A percentile compares a stretch with the other conserved stretches of the same genome.
Evolutionary conservation across 805 yeast species (phyloP).

Genomic region (Torulaspora quercuum): DNA sequence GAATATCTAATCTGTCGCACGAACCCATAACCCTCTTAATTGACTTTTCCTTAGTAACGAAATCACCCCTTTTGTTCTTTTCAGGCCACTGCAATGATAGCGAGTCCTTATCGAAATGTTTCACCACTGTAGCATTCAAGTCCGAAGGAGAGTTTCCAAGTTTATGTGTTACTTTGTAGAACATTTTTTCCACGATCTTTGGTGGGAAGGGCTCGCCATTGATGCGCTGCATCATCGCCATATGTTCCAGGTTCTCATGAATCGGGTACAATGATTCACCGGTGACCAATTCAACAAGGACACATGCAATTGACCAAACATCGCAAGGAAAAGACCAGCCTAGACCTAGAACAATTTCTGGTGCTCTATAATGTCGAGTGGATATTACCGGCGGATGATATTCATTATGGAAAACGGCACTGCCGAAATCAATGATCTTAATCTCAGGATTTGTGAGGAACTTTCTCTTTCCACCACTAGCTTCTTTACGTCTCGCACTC

Average conservation of each 20-base stretch:
- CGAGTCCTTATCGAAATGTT: slow-evolving; percentile 30
- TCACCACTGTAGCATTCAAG: slow-evolving; percentile 32
- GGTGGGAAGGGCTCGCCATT: slow-evolving; percentile 50
- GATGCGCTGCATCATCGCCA: slow-evolving; percentile 90
- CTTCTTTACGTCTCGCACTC: slow-evolving; percentile 32
- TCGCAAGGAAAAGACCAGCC: slow-evolving; percentile 98
- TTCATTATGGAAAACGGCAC: slow-evolving; percentile 90
- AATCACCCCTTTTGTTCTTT: slow-evolving; percentile 28
- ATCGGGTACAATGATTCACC: slow-evolving; percentile 95
- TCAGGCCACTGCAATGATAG: slow-evolving; percentile 34
- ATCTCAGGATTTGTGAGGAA: slow-evolving; percentile 70
- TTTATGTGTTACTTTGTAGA: slow-evolving; percentile 32
- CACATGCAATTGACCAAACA: slow-evolving; percentile 95
- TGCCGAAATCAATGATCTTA: slow-evolving; percentile 94
- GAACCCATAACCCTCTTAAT: slow-evolving; percentile 32
- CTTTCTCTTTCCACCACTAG: slow-evolving; percentile 35
- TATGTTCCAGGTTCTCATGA: slow-evolving; percentile 89
- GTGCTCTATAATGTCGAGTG: slow-evolving; percentile 95
- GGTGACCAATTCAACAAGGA: slow-evolving; percentile 81
- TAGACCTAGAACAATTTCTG: slow-evolving; percentile 88
- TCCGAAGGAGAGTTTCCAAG: slow-evolving; percentile 36
- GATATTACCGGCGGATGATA: slow-evolving; percentile 89
- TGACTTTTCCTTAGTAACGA: slow-evolving; percentile 30
- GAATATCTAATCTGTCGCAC: slow-evolving; percentile 33
- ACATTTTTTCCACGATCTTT: slow-evolving; percentile 36